phyloP scores from a whole-genome alignment of 2,329 filamentous ascomycete genomes.

The Venturia pyrina region DNA sequence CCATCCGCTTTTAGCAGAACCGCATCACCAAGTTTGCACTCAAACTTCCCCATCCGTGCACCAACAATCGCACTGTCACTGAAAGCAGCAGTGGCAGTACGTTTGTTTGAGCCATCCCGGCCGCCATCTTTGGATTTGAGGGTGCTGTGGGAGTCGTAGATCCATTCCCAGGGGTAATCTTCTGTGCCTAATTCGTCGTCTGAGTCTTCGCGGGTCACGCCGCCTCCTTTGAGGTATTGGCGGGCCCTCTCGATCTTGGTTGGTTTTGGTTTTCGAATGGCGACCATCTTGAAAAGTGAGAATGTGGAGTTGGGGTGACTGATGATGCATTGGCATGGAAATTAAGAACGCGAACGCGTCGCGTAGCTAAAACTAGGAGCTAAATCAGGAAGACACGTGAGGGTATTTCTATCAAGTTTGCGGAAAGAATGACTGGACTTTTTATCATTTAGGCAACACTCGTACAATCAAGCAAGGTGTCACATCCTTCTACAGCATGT shows the following conservation, averaged over 20 bases:
- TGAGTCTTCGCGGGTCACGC: slow-evolving; percentile 65
- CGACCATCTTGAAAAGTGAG: background rate
- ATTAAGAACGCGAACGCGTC: background rate
- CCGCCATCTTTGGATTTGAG: slow-evolving; percentile 1
- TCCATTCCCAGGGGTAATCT: slow-evolving; percentile 42
- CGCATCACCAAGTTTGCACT: slow-evolving; percentile 71
- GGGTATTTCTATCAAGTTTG: background rate
- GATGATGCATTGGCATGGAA: background rate
- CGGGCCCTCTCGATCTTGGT: slow-evolving; percentile 37
- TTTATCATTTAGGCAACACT: too few species aligned
- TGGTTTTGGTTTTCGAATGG: slow-evolving; percentile 5
- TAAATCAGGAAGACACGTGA: background rate
- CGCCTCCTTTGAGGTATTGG: slow-evolving; percentile 46
- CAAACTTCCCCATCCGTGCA: slow-evolving; percentile 71
- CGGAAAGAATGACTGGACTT: too few species aligned
- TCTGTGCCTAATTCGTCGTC: slow-evolving; percentile 66
- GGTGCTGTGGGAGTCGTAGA: slow-evolving; percentile 38
- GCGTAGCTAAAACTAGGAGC: background rate
- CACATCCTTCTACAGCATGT: too few species aligned
- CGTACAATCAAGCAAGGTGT: too few species aligned
- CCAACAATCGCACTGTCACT: slow-evolving; percentile 54
- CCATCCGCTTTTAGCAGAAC: slow-evolving; percentile 84
- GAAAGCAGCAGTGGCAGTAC: slow-evolving; percentile 22
- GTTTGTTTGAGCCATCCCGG: slow-evolving; percentile 7
- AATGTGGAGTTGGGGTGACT: background rate